Evolutionary conservation across 1,284 basidiomycete species (phyloP).

Genomic region (Ustilago bromivora): DNA sequence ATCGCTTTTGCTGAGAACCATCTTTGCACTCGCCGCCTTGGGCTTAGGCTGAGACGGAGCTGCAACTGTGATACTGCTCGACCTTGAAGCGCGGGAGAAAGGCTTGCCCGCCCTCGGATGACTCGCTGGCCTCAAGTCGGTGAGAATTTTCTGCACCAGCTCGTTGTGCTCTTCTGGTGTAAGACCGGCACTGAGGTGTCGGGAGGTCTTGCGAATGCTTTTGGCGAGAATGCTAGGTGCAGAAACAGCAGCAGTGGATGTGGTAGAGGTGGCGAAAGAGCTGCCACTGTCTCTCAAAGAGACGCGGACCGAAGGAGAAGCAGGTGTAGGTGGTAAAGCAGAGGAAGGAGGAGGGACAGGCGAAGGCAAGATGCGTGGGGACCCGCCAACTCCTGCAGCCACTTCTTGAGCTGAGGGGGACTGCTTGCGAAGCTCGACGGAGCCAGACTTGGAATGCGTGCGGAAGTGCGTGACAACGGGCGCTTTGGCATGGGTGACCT

Average conservation of each 20-base stretch:
- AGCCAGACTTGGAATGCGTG: slow-evolving; percentile 18
- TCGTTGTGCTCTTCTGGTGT: slow-evolving; percentile 20
- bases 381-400: background rate
- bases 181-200: slow-evolving; percentile 18
- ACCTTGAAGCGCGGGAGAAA: slow-evolving; percentile 4
- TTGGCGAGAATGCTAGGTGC: slow-evolving; percentile 12
- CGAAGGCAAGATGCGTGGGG: slow-evolving; percentile 29
- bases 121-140: slow-evolving; percentile 25
- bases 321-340: slow-evolving; percentile 33
- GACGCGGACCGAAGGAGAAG: background rate
- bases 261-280: slow-evolving; percentile 1
- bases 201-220: slow-evolving; percentile 17
- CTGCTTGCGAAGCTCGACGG: slow-evolving; percentile 9
- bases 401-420: slow-evolving; percentile 1
- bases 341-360: slow-evolving; percentile 33
- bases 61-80: background rate
- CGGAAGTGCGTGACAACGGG: slow-evolving; percentile 24
- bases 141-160: slow-evolving; percentile 24
- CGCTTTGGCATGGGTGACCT: slow-evolving; percentile 17
- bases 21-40: slow-evolving; percentile 6
- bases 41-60: background rate
- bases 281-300: slow-evolving; percentile 6
- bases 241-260: background rate
- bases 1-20: background rate
- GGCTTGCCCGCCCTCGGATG: background rate